Evolutionary conservation across 345 rosid genomes (phyloP).

Genomic region (Brassica cretica): DNA sequence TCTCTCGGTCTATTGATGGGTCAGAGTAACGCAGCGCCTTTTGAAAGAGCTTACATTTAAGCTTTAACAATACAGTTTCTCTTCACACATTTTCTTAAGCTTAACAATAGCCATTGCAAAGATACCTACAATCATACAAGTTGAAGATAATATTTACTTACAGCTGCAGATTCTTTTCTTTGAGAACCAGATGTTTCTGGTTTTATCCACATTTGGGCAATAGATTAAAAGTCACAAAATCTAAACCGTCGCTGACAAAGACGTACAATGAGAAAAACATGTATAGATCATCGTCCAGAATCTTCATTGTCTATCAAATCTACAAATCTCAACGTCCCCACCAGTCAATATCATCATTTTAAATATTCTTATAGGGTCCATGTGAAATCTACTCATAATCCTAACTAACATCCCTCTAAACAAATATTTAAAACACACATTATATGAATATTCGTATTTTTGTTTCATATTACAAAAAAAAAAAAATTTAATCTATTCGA

Average conservation of each 20-base stretch:
- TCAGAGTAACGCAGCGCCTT: not conserved
- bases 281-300: not conserved
- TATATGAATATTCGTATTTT: not conserved
- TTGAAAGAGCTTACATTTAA: not conserved
- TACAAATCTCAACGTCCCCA: not conserved
- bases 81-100: not conserved
- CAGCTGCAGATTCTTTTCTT: not conserved
- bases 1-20: not conserved
- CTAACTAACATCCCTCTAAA: not conserved
- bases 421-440: slow-evolving; percentile 6
- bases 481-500: slow-evolving; percentile 5
- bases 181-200: not conserved
- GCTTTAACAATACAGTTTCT: not conserved
- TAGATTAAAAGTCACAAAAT: not conserved
- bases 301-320: not conserved
- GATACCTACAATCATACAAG: not conserved
- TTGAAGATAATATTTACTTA: not conserved
- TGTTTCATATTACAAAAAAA: not conserved
- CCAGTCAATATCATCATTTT: not conserved
- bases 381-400: slow-evolving; percentile 2
- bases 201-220: not conserved
- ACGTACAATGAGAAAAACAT: not conserved
- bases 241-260: not conserved
- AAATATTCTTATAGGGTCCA: slow-evolving; percentile 15
- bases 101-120: not conserved